phyloP scores from a whole-genome alignment of 2,329 filamentous ascomycete species.

The Chaetomiaceae sp. region DNA sequence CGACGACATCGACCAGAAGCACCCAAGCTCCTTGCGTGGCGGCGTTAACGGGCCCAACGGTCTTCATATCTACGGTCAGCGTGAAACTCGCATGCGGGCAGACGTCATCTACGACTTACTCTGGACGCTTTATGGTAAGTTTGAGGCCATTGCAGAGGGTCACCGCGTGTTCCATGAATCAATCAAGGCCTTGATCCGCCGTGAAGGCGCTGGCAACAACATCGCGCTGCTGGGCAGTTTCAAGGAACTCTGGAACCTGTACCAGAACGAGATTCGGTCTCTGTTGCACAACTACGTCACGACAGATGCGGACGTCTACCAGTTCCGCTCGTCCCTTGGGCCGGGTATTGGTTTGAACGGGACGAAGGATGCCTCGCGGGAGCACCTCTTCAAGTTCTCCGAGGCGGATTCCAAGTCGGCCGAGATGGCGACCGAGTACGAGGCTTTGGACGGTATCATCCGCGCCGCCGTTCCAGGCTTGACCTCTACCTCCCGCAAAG shows the following conservation, averaged over 20 bases:
- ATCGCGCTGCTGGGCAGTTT: slow-evolving; percentile 75
- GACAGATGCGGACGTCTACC: slow-evolving; percentile 73
- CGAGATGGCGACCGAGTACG: slow-evolving; percentile 76
- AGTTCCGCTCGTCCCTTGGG: slow-evolving; percentile 52
- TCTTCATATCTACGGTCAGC: slow-evolving; percentile 57
- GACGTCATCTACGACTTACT: slow-evolving; percentile 87
- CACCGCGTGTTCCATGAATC: slow-evolving; percentile 92
- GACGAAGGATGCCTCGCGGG: slow-evolving; percentile 42
- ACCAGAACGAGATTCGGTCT: slow-evolving; percentile 95
- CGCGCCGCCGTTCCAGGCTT: slow-evolving; percentile 87
- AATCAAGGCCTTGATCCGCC: slow-evolving; percentile 74
- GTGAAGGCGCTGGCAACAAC: slow-evolving; percentile 64
- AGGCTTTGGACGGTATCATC: slow-evolving; percentile 84
- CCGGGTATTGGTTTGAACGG: slow-evolving; percentile 41
- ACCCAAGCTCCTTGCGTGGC: slow-evolving; percentile 72
- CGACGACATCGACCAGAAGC: slow-evolving; percentile 84
- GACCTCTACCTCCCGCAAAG: slow-evolving; percentile 57
- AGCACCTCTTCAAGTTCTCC: slow-evolving; percentile 77
- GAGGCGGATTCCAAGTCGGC: slow-evolving; percentile 76
- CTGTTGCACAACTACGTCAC: slow-evolving; percentile 94
- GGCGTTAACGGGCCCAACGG: slow-evolving; percentile 48
- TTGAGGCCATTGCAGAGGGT: slow-evolving; percentile 93
- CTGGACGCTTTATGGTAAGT: slow-evolving; percentile 90
- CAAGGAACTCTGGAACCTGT: slow-evolving; percentile 94
- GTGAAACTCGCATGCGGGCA: slow-evolving; percentile 69